Percentiles rank a stretch among this genome's conserved stretches.
Conservation (phyloP, 129 eudicot species). For the Solidago caesia region DNA sequence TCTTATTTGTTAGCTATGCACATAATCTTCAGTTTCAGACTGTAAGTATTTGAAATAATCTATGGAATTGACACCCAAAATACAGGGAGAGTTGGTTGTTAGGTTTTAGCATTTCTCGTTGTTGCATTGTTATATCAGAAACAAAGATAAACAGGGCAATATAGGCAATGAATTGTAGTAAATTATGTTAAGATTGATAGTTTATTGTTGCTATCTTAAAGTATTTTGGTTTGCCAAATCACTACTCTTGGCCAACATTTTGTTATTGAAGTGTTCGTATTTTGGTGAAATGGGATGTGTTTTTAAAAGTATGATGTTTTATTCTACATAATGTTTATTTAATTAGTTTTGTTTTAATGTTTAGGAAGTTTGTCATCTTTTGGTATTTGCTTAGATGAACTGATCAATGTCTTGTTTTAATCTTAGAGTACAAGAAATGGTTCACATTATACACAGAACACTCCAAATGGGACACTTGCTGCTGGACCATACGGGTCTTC, state of each 20-base stretch:
- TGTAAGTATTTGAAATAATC: not conserved
- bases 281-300: not conserved
- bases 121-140: not conserved
- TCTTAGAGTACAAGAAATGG: constrained; percentile 14
- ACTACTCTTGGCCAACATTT: too few relatives aligned
- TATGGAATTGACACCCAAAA: not conserved
- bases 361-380: not conserved
- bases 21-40: not conserved
- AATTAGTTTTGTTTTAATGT: not conserved
- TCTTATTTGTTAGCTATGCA: not conserved
- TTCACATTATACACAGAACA: not conserved
- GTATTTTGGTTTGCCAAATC: not conserved
- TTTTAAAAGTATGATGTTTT: too few relatives aligned
- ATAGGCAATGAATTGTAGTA: not conserved
- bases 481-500: constrained; percentile 19
- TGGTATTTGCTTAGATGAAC: not conserved
- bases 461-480: not conserved
- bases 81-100: not conserved
- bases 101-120: not conserved
- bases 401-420: not conserved
- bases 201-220: not conserved
- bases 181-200: not conserved
- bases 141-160: not conserved
- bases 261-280: too few relatives aligned
- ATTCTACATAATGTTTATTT: not conserved